Evolutionary conservation across 140 eudicot species (phyloP).

Genomic region (Anethum foeniculum): DNA sequence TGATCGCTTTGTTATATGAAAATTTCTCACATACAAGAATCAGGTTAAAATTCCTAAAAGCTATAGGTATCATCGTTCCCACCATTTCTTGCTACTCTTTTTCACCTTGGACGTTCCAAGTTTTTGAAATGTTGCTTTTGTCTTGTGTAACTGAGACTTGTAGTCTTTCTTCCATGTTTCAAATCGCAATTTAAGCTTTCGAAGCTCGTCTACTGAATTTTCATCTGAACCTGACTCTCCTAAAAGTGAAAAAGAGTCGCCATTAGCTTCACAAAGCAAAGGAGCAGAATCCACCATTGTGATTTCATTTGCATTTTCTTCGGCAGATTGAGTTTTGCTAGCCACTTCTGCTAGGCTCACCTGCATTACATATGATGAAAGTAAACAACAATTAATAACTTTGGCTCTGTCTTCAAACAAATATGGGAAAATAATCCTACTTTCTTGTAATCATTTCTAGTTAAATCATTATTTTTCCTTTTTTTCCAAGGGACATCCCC

Average conservation of each 20-base stretch:
- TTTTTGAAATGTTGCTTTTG: slow-evolving; percentile 33
- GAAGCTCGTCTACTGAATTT: slow-evolving; percentile 38
- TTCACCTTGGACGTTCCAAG: slow-evolving; percentile 22
- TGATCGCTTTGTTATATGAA: neutral
- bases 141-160: slow-evolving; percentile 37
- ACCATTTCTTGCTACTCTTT: slow-evolving; percentile 37
- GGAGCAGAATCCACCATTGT: neutral
- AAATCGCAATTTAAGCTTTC: slow-evolving; percentile 38
- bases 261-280: slow-evolving; percentile 15
- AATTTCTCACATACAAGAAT: neutral
- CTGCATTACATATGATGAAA: slow-evolving; percentile 22
- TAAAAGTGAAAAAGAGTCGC: neutral
- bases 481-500: too few species aligned
- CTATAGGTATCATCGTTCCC: slow-evolving; percentile 20
- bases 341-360: slow-evolving; percentile 32
- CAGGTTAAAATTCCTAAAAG: neutral
- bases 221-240: slow-evolving; percentile 12
- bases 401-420: neutral
- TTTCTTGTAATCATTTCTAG: too few species aligned
- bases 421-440: neutral
- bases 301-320: slow-evolving; percentile 10
- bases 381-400: neutral
- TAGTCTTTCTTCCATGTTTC: slow-evolving; percentile 66
- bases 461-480: neutral
- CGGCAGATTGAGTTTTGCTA: slow-evolving; percentile 7